These are phyloP conservation scores for Vanrija sp. DNA, from an alignment of 1,284 basidiomycete genomes.

Conservation along the genomic window DNA sequence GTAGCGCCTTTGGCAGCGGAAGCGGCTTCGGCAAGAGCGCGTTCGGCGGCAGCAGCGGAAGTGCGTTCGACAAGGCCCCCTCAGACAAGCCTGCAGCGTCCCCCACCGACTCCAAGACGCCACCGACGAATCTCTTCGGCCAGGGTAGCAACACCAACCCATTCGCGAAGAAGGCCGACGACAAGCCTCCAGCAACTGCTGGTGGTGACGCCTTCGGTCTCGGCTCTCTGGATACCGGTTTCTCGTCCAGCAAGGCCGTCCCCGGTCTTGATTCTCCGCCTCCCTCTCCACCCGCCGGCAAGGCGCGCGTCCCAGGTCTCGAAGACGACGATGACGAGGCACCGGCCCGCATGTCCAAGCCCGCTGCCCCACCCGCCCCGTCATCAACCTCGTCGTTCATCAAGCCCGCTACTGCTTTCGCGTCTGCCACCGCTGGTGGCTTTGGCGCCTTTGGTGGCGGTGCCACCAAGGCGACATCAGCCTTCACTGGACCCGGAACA, in stretches of 20 bases:
- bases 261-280: conserved; percentile 38
- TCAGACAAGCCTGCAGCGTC: not conserved
- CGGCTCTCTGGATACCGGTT: conserved; percentile 30
- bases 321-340: conserved; percentile 21
- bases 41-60: not conserved
- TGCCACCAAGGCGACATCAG: not conserved
- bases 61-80: not conserved
- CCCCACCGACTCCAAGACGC: not conserved
- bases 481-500: not conserved
- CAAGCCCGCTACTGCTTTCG: conserved; percentile 44
- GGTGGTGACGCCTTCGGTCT: conserved; percentile 35
- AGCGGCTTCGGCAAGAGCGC: conserved; percentile 11
- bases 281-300: conserved; percentile 15
- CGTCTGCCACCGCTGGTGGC: conserved; percentile 15
- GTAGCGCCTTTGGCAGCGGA: conserved; percentile 15
- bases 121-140: conserved; percentile 1
- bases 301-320: conserved; percentile 11
- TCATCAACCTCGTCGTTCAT: conserved; percentile 29
- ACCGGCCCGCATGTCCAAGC: conserved; percentile 15
- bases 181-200: not conserved
- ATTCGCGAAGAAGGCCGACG: not conserved
- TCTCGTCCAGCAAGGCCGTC: conserved; percentile 16
- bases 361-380: conserved; percentile 7
- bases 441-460: conserved; percentile 29
- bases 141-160: not conserved